A percentile compares a stretch with the other conserved stretches of the same genome.
These are phyloP conservation scores for Talaromyces nanjingensis DNA, from an alignment of 495 filamentous ascomycete genomes.

Conservation along the genomic window DNA sequence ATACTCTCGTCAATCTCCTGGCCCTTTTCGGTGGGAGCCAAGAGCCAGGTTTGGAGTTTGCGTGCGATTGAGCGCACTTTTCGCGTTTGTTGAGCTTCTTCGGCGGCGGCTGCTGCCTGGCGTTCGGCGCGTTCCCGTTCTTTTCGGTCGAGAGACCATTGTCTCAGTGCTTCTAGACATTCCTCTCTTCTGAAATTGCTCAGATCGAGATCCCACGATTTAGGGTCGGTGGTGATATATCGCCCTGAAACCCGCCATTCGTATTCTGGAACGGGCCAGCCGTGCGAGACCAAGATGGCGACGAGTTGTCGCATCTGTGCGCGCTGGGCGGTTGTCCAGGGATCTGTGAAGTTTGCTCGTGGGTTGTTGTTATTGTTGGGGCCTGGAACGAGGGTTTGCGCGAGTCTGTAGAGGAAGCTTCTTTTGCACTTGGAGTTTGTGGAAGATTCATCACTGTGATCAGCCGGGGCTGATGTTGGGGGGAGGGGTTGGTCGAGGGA, in stretches of 20 bases:
- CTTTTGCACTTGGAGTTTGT: not conserved
- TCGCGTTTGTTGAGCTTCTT: not conserved
- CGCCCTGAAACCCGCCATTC: not conserved
- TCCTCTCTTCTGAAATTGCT: not conserved
- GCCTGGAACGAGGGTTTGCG: not conserved
- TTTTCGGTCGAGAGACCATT: not conserved
- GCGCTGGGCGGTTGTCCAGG: not conserved
- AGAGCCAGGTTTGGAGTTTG: not conserved
- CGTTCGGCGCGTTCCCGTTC: not conserved
- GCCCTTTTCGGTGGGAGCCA: not conserved
- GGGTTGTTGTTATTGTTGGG: not conserved
- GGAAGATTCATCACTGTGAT: not conserved
- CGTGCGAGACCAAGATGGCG: not conserved
- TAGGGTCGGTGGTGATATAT: not conserved
- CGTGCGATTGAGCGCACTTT: not conserved
- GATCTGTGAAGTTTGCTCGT: not conserved
- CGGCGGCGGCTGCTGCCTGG: not conserved
- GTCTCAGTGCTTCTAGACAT: not conserved
- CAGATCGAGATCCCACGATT: not conserved
- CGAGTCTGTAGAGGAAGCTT: conserved; percentile 4
- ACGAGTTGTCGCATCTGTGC: not conserved
- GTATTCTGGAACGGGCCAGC: conserved; percentile 2
- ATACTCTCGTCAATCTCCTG: not conserved
- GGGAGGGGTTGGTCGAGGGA: not conserved
- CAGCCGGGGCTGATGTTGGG: not conserved